phyloP scores from a whole-genome alignment of 2,329 filamentous ascomycete genomes.

The Aspergillus brasiliensis region DNA sequence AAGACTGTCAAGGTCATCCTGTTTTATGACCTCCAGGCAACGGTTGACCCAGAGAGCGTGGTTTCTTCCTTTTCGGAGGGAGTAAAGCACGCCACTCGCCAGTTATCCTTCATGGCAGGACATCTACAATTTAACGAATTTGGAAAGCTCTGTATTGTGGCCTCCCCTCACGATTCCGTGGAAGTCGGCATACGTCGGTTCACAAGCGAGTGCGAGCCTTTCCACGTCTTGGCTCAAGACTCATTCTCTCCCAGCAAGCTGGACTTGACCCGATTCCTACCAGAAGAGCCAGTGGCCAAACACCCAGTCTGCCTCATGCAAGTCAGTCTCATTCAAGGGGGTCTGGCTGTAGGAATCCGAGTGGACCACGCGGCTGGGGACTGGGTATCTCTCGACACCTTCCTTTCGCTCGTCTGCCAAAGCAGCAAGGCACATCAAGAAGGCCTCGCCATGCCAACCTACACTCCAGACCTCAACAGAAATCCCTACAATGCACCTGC shows the following conservation, averaged over 20 bases:
- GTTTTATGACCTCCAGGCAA: slow-evolving; percentile 22
- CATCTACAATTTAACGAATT: slow-evolving; percentile 13
- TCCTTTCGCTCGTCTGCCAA: slow-evolving; percentile 25
- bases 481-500: slow-evolving; percentile 18
- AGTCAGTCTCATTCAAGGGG: slow-evolving; percentile 23
- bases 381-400: slow-evolving; percentile 26
- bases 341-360: slow-evolving; percentile 21
- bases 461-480: slow-evolving; percentile 23
- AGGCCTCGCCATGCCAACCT: slow-evolving; percentile 17
- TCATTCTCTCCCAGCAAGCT: slow-evolving; percentile 19
- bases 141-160: slow-evolving; percentile 19
- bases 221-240: slow-evolving; percentile 10
- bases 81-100: slow-evolving; percentile 19
- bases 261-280: slow-evolving; percentile 14
- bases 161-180: slow-evolving; percentile 7
- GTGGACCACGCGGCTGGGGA: slow-evolving; percentile 27
- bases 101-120: slow-evolving; percentile 26
- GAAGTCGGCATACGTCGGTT: slow-evolving; percentile 14
- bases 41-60: slow-evolving; percentile 11
- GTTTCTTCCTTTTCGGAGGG: slow-evolving; percentile 21
- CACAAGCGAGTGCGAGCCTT: slow-evolving; percentile 14
- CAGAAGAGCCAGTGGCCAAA: slow-evolving; percentile 5
- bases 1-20: slow-evolving; percentile 24
- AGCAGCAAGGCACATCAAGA: slow-evolving; percentile 21
- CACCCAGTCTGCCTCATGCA: slow-evolving; percentile 24